phyloP scores from a whole-genome alignment of 257 asterid genomes.

The Nyctanthes arbortristis region DNA sequence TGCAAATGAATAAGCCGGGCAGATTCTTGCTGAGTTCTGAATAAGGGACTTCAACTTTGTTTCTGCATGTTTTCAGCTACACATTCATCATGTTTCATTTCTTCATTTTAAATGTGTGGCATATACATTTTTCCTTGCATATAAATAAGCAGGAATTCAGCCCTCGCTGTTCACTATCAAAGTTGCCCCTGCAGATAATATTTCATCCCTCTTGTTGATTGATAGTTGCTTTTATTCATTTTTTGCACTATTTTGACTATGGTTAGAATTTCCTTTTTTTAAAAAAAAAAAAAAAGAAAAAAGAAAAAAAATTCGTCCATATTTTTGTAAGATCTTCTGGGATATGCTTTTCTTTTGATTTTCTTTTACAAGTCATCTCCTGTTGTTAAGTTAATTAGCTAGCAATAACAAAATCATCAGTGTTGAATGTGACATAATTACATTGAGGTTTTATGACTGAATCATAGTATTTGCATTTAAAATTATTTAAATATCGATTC shows the following conservation, averaged over 20 bases:
- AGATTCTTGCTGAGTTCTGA: not conserved
- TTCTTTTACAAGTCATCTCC: slow-evolving; percentile 11
- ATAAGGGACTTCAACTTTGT: not conserved
- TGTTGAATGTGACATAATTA: not conserved
- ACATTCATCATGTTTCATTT: not conserved
- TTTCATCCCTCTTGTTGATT: slow-evolving; percentile 20
- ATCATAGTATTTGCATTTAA: not conserved
- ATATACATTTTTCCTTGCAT: not conserved
- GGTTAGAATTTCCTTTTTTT: not conserved
- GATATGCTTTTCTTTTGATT: slow-evolving; percentile 3
- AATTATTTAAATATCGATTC: not conserved
- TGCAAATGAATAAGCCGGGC: not conserved
- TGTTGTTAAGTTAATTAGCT: not conserved
- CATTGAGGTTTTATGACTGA: slow-evolving; percentile 14
- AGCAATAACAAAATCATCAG: not conserved
- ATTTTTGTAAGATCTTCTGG: not conserved
- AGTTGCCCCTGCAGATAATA: not conserved
- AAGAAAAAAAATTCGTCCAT: no score
- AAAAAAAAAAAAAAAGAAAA: no score
- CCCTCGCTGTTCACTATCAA: not conserved
- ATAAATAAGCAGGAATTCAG: not conserved
- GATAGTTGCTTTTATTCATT: not conserved
- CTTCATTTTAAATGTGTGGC: not conserved
- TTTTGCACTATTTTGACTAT: slow-evolving; percentile 19
- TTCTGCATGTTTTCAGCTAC: not conserved